Evolutionary conservation across 2,329 filamentous ascomycete genomes (phyloP), one percentile per base, ranked within the genome.

Genomic region (Apiospora rasikravindrae): DNA sequence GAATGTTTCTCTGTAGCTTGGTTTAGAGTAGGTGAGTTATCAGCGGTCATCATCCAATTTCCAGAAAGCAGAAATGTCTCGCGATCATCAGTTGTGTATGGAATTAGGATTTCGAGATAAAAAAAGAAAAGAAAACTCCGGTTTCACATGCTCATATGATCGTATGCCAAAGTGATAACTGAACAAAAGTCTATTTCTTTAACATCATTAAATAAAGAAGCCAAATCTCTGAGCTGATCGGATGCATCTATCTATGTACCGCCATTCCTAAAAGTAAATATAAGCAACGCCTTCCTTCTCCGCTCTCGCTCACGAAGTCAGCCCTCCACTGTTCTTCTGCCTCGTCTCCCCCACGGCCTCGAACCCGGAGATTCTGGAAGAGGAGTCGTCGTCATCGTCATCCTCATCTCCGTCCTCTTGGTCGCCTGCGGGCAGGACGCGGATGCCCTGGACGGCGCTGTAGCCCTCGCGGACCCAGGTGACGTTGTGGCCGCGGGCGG

Each of bases 281-380:
- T 2, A 8, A n/a, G 22, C 2, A n/a, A 49, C 45, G 22, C 22
- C 6, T 19, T 47, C 22, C 26, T 13, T 37, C 44, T 42, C 33
- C 6, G 6, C 33, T 24, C 26, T 29, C 22, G n/a, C 44, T 69
- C 80, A 86, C 5, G 84, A 37, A 1, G 80, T 89, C 77, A 90
- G 87, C 0, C 92, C 93, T 1, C 87, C 93, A 71, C 91, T 93
- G 77, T 92, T 91, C 76, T 83, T 80, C 86, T 95, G 93, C 74
- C 94, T 88, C 33, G 92, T 92, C 81, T 97, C 94, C 0, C 90
- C 89, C 0, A 90, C 93, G 3, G 93, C 93, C 83, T 96, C 93
- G 80, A 96, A 97, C 0, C 86, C 88, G 0, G 19, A 8, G 22
- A 40, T 40, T 7, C 33, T 3, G 33, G 33, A 37, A 5, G 33